Evolutionary conservation across 1,284 basidiomycete genomes (phyloP).

Genomic region (Leccinum idahoense): DNA sequence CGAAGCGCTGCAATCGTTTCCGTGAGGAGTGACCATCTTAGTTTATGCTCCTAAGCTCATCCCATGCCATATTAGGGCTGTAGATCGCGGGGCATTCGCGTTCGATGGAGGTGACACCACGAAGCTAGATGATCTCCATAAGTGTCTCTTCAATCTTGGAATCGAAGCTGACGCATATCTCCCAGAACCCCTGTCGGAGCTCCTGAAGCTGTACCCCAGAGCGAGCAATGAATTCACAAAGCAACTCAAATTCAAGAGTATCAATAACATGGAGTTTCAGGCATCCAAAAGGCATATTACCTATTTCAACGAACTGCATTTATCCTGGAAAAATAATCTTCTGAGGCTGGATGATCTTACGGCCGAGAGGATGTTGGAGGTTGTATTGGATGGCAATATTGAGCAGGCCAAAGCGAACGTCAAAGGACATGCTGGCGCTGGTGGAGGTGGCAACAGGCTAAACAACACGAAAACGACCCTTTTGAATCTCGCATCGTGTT

Average conservation of each 20-base stretch:
- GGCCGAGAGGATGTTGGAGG: slow-evolving; percentile 10
- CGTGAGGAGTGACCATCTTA: slow-evolving; percentile 18
- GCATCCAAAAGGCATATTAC: slow-evolving; percentile 22
- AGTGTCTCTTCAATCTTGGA: not conserved
- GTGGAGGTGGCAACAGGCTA: not conserved
- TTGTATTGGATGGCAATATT: slow-evolving; percentile 7
- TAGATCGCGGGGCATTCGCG: slow-evolving; percentile 13
- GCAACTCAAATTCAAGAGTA: not conserved
- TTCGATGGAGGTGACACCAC: not conserved
- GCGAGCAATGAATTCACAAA: slow-evolving; percentile 11
- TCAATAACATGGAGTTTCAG: slow-evolving; percentile 7
- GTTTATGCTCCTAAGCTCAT: not conserved
- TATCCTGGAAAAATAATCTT: not conserved
- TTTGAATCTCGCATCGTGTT: not conserved
- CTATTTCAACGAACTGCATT: slow-evolving; percentile 14
- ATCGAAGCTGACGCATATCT: not conserved
- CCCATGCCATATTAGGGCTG: slow-evolving; percentile 7
- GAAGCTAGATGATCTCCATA: slow-evolving; percentile 8
- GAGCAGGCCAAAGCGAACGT: slow-evolving; percentile 3
- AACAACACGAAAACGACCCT: not conserved
- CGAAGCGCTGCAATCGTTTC: slow-evolving; percentile 16
- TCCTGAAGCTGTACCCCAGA: slow-evolving; percentile 16
- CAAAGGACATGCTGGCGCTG: not conserved
- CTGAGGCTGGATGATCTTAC: slow-evolving; percentile 5
- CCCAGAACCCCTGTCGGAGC: slow-evolving; percentile 13